Evolutionary conservation across 768 basidiomycete species (phyloP).

Genomic region (Mycena filopes): DNA sequence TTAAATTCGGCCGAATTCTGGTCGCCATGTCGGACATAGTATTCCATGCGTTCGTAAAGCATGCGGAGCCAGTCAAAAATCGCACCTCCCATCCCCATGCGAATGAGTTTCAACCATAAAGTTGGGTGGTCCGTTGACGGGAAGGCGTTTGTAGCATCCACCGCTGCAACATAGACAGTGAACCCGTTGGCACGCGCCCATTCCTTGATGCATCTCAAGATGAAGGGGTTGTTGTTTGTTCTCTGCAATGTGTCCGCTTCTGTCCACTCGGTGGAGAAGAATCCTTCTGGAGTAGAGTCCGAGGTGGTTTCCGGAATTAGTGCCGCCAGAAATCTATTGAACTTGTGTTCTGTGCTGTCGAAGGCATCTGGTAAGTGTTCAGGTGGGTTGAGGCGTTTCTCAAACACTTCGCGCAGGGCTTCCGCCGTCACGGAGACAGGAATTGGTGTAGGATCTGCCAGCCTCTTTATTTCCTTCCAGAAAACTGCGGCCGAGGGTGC

Average conservation of each 20-base stretch:
- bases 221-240: conserved; percentile 35
- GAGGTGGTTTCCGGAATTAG: neutral
- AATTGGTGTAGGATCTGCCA: neutral
- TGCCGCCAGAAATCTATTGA: neutral
- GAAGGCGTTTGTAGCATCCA: conserved; percentile 42
- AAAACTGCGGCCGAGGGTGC: neutral
- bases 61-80: conserved; percentile 35
- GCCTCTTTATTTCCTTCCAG: neutral
- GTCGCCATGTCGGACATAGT: too few relatives aligned
- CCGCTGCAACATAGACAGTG: conserved; percentile 32
- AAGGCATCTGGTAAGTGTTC: neutral
- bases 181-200: conserved; percentile 20
- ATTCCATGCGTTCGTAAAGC: conserved; percentile 30
- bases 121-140: conserved; percentile 31
- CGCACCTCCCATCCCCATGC: conserved; percentile 30
- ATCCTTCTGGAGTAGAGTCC: neutral
- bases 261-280: neutral
- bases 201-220: conserved; percentile 34
- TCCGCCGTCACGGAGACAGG: neutral
- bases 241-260: conserved; percentile 2
- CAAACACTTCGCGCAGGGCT: neutral
- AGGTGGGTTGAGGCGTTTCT: conserved; percentile 3
- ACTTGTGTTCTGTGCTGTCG: neutral
- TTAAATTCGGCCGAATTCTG: conserved; percentile 30
- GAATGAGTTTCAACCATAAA: conserved; percentile 38